These are phyloP conservation scores for Monascus ruber DNA, from an alignment of 2,329 filamentous ascomycete species.

Conservation along the genomic window DNA sequence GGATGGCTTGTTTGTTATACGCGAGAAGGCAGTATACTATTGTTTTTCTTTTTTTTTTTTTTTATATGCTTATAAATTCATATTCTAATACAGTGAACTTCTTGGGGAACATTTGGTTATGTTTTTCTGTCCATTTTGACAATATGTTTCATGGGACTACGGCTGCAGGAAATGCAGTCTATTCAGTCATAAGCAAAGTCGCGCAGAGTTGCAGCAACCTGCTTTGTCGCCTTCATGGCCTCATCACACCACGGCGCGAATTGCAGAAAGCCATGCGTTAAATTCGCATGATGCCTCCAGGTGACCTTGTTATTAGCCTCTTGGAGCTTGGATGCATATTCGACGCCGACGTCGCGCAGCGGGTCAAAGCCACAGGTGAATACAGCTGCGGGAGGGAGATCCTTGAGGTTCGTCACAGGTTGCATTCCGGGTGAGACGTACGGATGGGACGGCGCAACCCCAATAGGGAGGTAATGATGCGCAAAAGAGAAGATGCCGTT, in stretches of 20 bases:
- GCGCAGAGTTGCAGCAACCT: neutral
- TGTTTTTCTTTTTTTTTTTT: too few species aligned
- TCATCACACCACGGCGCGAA: slow-evolving; percentile 20
- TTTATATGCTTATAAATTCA: too few species aligned
- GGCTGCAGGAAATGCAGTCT: neutral
- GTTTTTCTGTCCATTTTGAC: too few species aligned
- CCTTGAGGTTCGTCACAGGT: slow-evolving; percentile 9
- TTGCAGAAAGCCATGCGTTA: slow-evolving; percentile 21
- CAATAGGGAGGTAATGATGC: slow-evolving; percentile 18
- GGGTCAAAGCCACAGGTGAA: slow-evolving; percentile 24
- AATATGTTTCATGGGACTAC: too few species aligned
- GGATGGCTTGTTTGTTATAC: too few species aligned
- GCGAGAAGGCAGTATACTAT: too few species aligned
- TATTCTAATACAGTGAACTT: too few species aligned
- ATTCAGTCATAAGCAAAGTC: neutral
- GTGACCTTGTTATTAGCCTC: slow-evolving; percentile 15
- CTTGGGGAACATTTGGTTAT: too few species aligned
- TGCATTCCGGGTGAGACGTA: slow-evolving; percentile 24
- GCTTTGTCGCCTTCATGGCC: slow-evolving; percentile 6
- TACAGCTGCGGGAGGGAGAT: slow-evolving; percentile 14
- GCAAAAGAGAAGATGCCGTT: slow-evolving; percentile 26
- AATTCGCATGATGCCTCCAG: slow-evolving; percentile 15
- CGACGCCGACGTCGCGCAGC: slow-evolving; percentile 19
- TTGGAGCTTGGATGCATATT: slow-evolving; percentile 18
- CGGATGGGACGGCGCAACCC: slow-evolving; percentile 10